Base-by-base conservation (phyloP, 2,329 filamentous ascomycete genomes). In the Alternaria consortialis region DNA sequence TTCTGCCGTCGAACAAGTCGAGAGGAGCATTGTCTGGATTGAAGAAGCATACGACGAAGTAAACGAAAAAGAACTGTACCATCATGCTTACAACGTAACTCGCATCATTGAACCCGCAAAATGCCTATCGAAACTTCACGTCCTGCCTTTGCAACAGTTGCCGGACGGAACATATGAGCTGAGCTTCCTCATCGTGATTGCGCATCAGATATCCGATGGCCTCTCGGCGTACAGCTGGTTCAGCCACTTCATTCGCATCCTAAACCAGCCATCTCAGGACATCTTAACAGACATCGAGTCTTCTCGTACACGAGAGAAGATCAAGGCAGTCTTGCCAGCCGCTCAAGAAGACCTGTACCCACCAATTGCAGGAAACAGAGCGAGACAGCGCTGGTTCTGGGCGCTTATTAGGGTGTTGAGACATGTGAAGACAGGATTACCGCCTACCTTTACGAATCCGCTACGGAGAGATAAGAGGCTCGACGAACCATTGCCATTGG, bases 261-360 rank as follows among this genome's bases (percentile, higher is more conserved):
- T 75, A 2, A 75, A 74, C 44, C 54, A 57, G 11, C 43, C 68
- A 2, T 12, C 17, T 3, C 5, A 15, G 1, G 31, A 56, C 0
- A 61, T 73, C 9, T 29, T 64, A 17, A 34, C 44, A 2, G 62
- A 68, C 0, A 68, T 74, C 15, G 31, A 29, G 1, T 8, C 36
- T 0, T 44, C 57, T 5, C 36, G 65, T 11, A 25, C 44, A 0
- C 29, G 43, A 3, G 56, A 67, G 2, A 59, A 56, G 7, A 68
- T 83, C 5, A 51, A 51, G n/a, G 46, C 42, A 6, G 70, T 70
- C 17, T 69, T 84, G 1, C 81, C 81, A 3, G 72, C 74, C 2
- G 80, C 82, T 2, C 82, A 84, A 69, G 82, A 84, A 71, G 80
- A 82, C 20, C 61, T 83, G 0, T 84, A 84, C 50, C 81, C 81